phyloP scores from a whole-genome alignment of 2,329 filamentous ascomycete species.

The Coniochaeta ligniaria region DNA sequence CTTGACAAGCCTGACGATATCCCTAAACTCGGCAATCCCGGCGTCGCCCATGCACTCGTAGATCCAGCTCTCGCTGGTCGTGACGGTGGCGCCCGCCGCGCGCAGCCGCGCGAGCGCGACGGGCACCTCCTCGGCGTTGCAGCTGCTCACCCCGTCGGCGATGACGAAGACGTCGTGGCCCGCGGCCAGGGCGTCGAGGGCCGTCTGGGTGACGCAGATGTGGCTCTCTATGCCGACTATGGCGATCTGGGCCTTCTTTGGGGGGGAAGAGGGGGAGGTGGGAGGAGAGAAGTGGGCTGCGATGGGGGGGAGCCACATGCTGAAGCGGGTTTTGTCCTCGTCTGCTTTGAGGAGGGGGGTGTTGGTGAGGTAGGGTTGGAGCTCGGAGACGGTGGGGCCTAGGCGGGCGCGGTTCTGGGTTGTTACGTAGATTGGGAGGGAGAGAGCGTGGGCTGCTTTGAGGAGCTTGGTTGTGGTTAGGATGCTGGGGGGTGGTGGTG shows the following conservation, averaged over 20 bases:
- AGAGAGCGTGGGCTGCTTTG: constrained; percentile 53
- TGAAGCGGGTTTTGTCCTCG: constrained; percentile 84
- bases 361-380: constrained; percentile 47
- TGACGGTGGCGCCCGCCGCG: constrained; percentile 69
- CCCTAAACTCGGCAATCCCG: constrained; percentile 62
- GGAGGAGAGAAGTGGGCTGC: constrained; percentile 26
- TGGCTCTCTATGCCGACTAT: constrained; percentile 90
- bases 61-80: constrained; percentile 80
- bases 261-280: constrained; percentile 18
- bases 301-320: constrained; percentile 73
- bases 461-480: constrained; percentile 63
- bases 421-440: constrained; percentile 76
- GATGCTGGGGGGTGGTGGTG: constrained; percentile 37
- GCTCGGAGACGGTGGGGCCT: constrained; percentile 70
- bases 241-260: constrained; percentile 42
- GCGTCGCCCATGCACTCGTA: constrained; percentile 90
- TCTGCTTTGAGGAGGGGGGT: constrained; percentile 31
- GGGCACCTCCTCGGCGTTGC: constrained; percentile 73
- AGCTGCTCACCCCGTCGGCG: constrained; percentile 83
- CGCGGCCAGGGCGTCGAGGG: constrained; percentile 66
- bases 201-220: constrained; percentile 91
- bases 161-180: constrained; percentile 82
- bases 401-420: constrained; percentile 78
- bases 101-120: constrained; percentile 72
- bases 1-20: constrained; percentile 71